Percentiles rank a stretch among this genome's conserved stretches.
Evolutionary conservation across 495 filamentous ascomycete species (phyloP).

Genomic region (Amniculicola lignicola): DNA sequence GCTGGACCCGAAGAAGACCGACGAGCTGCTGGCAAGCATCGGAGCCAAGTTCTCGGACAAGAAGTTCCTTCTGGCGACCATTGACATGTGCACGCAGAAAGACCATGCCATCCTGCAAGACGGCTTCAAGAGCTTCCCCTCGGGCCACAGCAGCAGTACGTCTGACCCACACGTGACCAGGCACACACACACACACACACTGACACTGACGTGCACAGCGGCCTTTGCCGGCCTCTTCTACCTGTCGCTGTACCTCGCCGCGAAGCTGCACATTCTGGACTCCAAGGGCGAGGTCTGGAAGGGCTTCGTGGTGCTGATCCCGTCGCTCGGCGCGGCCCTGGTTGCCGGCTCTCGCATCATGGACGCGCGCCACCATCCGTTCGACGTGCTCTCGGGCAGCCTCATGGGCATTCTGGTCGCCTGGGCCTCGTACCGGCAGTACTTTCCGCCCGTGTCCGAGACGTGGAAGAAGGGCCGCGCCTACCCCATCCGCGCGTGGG

Average conservation of each 20-base stretch:
- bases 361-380: slow-evolving; percentile 84
- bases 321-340: slow-evolving; percentile 53
- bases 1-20: background rate
- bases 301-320: slow-evolving; percentile 62
- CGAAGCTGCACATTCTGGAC: slow-evolving; percentile 57
- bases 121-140: slow-evolving; percentile 81
- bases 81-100: slow-evolving; percentile 64
- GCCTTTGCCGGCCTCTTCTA: slow-evolving; percentile 80
- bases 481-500: slow-evolving; percentile 61
- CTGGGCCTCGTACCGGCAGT: slow-evolving; percentile 40
- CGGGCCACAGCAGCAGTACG: slow-evolving; percentile 57
- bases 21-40: slow-evolving; percentile 4
- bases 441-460: slow-evolving; percentile 52
- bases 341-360: slow-evolving; percentile 59
- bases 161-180: no score
- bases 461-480: slow-evolving; percentile 60
- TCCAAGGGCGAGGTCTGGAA: slow-evolving; percentile 76
- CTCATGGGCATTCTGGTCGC: slow-evolving; percentile 39
- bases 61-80: background rate
- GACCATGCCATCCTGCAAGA: slow-evolving; percentile 68
- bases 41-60: background rate
- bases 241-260: slow-evolving; percentile 61
- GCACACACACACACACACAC: no score
- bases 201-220: slow-evolving; percentile 36
- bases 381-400: slow-evolving; percentile 76